These are phyloP conservation scores for Pseudoscleropodium purum DNA, from an alignment of 225 moss, liverwort and hornwort species.

Conservation along the genomic window DNA sequence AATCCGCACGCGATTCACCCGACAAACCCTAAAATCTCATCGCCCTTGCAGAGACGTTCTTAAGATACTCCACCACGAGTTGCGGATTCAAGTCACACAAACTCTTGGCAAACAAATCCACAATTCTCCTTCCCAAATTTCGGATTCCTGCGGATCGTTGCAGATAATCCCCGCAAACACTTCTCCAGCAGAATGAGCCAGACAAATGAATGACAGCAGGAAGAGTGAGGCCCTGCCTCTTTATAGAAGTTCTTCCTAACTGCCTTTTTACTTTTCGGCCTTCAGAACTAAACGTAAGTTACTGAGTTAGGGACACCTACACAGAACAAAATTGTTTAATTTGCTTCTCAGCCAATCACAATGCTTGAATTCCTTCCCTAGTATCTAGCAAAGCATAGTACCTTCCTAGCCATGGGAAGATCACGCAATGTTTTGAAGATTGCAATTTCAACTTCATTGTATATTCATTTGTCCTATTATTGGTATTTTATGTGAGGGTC, in stretches of 20 bases:
- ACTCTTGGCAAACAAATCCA: neutral
- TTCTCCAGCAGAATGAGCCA: neutral
- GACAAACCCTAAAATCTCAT: neutral
- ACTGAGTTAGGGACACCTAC: neutral
- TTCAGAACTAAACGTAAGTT: neutral
- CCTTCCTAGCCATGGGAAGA: accelerated
- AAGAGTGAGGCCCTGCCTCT: neutral
- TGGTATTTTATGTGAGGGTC: accelerated
- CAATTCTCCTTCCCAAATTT: neutral
- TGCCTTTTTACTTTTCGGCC: neutral
- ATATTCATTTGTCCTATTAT: accelerated
- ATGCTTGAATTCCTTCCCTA: neutral
- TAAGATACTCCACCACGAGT: neutral
- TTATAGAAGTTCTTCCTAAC: neutral
- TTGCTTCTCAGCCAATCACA: neutral
- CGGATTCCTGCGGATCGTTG: neutral
- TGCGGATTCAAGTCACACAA: neutral
- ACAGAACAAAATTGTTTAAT: neutral
- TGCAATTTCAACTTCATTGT: neutral
- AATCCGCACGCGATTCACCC: neutral
- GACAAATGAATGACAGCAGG: neutral
- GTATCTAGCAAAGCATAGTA: neutral
- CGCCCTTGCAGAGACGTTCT: neutral
- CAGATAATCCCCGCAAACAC: neutral
- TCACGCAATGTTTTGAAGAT: too few relatives aligned